Base-by-base conservation (phyloP, 352 stramenopile genomes). In the Peronosclerospora sorghi region DNA sequence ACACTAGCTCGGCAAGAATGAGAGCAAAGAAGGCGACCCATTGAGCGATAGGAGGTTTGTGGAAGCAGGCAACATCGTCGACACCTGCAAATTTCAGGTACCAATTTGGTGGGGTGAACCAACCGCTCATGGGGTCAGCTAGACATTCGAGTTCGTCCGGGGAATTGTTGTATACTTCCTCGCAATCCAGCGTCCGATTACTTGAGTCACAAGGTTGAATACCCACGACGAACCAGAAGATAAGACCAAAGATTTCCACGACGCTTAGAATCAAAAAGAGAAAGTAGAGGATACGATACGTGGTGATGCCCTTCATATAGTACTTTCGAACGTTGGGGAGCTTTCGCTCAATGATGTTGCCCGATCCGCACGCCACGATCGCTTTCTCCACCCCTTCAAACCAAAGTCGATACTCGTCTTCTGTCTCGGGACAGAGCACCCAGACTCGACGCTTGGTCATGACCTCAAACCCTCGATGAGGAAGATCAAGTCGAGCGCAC, bases 251-350 rank as follows among this genome's bases (percentile, higher is more conserved):
- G 20, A 92, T 55, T 60, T 92, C 80, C 13, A 83, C 41, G 10
- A 89, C 28, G 30, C 73, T 68, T 5, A 76, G 48, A 29, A 92
- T 39, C 14, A 92, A 49, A 54, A 89, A 89, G 19, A 88, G 49
- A 45, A 84, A 72, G 62, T 89, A 92, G 19, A 86, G 56, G 4
- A 78, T 41, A 41, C 76, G 80, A 58, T 92, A 92, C 32, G 63
- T 77, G 10, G 59, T 61, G 50, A 77, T 82, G 45, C 80, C 80
- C 64, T 92, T 92, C 76, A 92, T 89, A 45, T 84, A 70, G 65
- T 92, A 92, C 69, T 86, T 87, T 32, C 80, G 76, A 17, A 92
- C 80, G 55, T 92, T 92, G 19, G 80, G 80, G 24, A 92, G 65
- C 59, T 84, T 83, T 29, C 80, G 76, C 42, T 92, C 73, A 34